A percentile compares a stretch with the other conserved stretches of the same genome.
phyloP scores from a whole-genome alignment of 139 green algal species.

The Chlorella sp. region DNA sequence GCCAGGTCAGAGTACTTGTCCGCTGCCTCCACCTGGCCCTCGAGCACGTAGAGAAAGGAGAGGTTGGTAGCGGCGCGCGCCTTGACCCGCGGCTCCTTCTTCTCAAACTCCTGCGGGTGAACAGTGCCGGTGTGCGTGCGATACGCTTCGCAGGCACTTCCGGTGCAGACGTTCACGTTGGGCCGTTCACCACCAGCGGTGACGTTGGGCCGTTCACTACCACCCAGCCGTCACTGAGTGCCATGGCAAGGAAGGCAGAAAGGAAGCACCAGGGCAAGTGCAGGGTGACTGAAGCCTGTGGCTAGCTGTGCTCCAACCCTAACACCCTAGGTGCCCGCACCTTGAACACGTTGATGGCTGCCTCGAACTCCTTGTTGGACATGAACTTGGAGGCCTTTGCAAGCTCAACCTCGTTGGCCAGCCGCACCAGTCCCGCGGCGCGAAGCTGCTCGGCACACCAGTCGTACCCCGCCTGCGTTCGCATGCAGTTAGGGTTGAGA shows the following conservation, averaged over 20 bases:
- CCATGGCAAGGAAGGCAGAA: too few species aligned
- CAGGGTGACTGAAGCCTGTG: too few species aligned
- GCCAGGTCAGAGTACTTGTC: constrained; percentile 68
- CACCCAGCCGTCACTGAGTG: too few species aligned
- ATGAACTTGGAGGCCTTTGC: constrained; percentile 65
- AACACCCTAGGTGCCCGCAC: too few species aligned
- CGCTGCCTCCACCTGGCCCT: constrained; percentile 50
- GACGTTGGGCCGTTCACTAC: too few species aligned
- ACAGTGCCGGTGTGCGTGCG: too few species aligned
- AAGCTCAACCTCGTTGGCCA: constrained; percentile 63
- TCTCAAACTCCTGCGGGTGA: constrained; percentile 65
- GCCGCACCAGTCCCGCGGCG: constrained; percentile 23
- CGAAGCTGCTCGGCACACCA: constrained; percentile 56
- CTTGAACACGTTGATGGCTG: constrained; percentile 65
- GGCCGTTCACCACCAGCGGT: too few species aligned
- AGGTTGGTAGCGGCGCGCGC: constrained; percentile 76
- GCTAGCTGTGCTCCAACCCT: too few species aligned
- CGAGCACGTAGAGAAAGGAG: constrained; percentile 68
- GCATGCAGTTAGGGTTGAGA: too few species aligned
- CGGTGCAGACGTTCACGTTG: too few species aligned
- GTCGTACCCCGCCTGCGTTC: constrained; percentile 54
- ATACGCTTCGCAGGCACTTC: too few species aligned
- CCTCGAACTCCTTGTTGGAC: constrained; percentile 52
- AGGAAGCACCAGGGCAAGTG: too few species aligned
- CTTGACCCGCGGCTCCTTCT: constrained; percentile 55